Base-by-base conservation (phyloP, 805 yeast genomes). In the Sugiyamaella boreocaroliniensis region DNA sequence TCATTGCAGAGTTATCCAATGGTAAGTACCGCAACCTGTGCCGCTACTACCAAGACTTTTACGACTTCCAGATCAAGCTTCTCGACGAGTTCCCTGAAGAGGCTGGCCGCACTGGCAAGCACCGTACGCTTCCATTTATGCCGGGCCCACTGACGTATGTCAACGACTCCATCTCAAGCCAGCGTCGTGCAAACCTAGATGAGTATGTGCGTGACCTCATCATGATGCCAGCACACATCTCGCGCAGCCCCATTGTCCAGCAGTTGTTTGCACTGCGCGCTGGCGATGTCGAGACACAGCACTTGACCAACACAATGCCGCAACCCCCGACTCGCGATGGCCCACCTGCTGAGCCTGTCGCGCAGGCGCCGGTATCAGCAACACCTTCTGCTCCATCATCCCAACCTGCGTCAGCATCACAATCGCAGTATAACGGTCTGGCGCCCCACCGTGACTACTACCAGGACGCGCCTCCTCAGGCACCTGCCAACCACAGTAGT, bases 71-170 rank as follows among this genome's bases (percentile, higher is more conserved):
- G 67, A 89, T 89, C 49, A 80, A 77, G 56, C 73, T 93, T 48
- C 74, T 92, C 48, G 93, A 86, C 61, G 76, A 82, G 26, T 93
- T 86, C 75, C 97, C 97, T 7, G 81, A 78, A 55, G 99, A 92
- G 68, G 96, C 97, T 8, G 97, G 97, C 12, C 82, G 88, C 59
- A 84, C 82, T 51, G 86, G 86, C 68, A 75, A 81, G 26, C 80
- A 82, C 49, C 80, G 99, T 58, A 83, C 86, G 29, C 76, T 93
- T 53, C 99, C 99, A 7, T 89, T 84, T 59, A 90, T 93, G 63
- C 98, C 99, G 0, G 99, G 98, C 1, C 99, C 99, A 2, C 76
- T 92, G 47, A 85, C 95, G 40, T 86, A 85, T 62, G 96, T 93
- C 51, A 89, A 89, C 56, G 97, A 92, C 69, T 71, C 81, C 14